Percentiles rank a stretch among this genome's conserved stretches.
These are phyloP conservation scores for Stylosanthes scabra DNA, from an alignment of 331 rosid species.

Conservation along the genomic window DNA sequence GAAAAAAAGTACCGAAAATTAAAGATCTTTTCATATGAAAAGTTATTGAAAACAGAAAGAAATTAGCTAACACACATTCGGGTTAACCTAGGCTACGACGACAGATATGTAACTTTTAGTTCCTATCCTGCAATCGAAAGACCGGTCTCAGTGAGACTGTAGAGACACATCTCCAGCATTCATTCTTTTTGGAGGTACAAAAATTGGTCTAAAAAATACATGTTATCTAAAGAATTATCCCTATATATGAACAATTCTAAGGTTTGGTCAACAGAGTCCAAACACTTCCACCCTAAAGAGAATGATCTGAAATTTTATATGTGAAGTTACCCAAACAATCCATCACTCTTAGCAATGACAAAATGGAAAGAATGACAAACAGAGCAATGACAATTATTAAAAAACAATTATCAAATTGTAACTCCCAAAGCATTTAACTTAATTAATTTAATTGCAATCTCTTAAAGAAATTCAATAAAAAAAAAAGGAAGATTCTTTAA, in stretches of 20 bases:
- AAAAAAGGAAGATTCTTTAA: too few relatives aligned
- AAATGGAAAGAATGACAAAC: too few relatives aligned
- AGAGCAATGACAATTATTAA: background rate
- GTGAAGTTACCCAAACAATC: background rate
- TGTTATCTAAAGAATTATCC: too few relatives aligned
- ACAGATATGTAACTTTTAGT: background rate
- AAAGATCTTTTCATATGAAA: constrained; percentile 5
- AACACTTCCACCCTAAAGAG: too few relatives aligned
- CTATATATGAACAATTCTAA: too few relatives aligned
- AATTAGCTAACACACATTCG: background rate
- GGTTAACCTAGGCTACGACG: constrained; percentile 16
- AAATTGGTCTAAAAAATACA: too few relatives aligned
- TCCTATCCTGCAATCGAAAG: background rate
- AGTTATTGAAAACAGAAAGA: constrained; percentile 13
- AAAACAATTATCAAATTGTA: background rate
- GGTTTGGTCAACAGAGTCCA: too few relatives aligned
- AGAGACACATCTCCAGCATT: background rate
- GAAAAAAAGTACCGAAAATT: constrained; percentile 17
- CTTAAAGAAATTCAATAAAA: too few relatives aligned
- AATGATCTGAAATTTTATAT: constrained; percentile 33
- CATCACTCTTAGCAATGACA: constrained; percentile 15
- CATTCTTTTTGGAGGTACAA: too few relatives aligned
- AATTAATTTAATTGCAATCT: too few relatives aligned
- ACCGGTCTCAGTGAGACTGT: background rate
- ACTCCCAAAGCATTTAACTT: too few relatives aligned